Percentiles rank a stretch among this genome's conserved stretches.
Conservation (phyloP, 805 yeast genomes). For the Teunomyces funiuensis region DNA sequence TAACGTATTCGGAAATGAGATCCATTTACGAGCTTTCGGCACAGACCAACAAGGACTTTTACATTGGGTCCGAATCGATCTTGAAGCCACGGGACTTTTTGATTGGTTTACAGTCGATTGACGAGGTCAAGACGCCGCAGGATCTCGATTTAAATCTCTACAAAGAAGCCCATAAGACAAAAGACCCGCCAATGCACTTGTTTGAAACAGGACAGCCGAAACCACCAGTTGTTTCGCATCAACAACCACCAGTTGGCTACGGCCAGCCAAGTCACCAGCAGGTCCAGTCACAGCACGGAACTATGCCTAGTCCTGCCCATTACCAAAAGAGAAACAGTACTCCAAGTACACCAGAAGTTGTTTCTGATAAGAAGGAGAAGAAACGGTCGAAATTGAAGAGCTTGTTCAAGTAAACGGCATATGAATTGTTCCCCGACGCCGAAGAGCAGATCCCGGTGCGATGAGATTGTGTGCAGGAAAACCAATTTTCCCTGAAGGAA, state of each 20-base stretch:
- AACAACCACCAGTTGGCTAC: not conserved
- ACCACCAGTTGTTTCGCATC: slow-evolving; percentile 12
- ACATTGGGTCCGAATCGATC: slow-evolving; percentile 78
- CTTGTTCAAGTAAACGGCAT: slow-evolving; percentile 35
- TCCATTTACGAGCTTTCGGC: slow-evolving; percentile 69
- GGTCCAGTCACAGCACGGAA: slow-evolving; percentile 8
- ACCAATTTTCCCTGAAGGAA: too few relatives aligned
- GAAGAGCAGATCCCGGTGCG: too few relatives aligned
- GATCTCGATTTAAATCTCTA: slow-evolving; percentile 44
- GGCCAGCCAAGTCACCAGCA: slow-evolving; percentile 19
- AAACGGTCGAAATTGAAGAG: slow-evolving; percentile 48
- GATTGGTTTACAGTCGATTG: slow-evolving; percentile 43
- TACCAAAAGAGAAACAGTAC: slow-evolving; percentile 22
- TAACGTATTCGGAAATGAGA: slow-evolving; percentile 79
- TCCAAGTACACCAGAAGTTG: slow-evolving; percentile 6
- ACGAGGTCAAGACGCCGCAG: slow-evolving; percentile 36
- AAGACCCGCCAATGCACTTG: slow-evolving; percentile 45
- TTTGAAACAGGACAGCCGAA: slow-evolving; percentile 31
- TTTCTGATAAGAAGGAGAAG: slow-evolving; percentile 30
- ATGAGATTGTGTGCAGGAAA: too few relatives aligned
- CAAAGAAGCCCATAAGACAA: slow-evolving; percentile 25
- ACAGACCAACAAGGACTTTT: slow-evolving; percentile 65
- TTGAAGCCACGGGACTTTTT: slow-evolving; percentile 55
- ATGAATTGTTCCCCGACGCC: too few relatives aligned
- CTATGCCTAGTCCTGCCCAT: slow-evolving; percentile 20